A percentile compares a stretch with the other conserved stretches of the same genome.
phyloP scores from a whole-genome alignment of 805 yeast genomes.

The Hanseniaspora thailandica region DNA sequence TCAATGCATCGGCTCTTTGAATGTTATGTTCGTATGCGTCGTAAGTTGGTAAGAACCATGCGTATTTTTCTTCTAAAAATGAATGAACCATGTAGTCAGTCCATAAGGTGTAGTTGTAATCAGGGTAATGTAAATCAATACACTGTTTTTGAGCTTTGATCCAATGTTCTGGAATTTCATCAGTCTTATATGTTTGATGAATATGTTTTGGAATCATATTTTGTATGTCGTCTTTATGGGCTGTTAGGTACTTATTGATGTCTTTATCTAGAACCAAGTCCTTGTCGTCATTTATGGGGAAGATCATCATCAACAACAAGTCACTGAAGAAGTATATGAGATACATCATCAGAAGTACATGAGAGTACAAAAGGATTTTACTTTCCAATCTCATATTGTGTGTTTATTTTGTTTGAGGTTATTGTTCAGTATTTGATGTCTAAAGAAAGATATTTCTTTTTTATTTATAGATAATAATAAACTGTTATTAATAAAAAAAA shows the following conservation, averaged over 20 bases:
- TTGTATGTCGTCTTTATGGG: slow-evolving; percentile 32
- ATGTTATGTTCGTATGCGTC: slow-evolving; percentile 70
- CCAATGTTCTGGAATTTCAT: slow-evolving; percentile 73
- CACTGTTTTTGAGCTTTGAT: slow-evolving; percentile 63
- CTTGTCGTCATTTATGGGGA: slow-evolving; percentile 48
- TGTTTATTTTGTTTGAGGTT: neutral
- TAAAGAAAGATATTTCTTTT: neutral
- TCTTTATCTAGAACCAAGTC: slow-evolving; percentile 8
- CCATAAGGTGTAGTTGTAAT: slow-evolving; percentile 80
- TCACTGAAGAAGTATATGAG: slow-evolving; percentile 58
- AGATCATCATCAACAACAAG: slow-evolving; percentile 59
- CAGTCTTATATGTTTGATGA: slow-evolving; percentile 83
- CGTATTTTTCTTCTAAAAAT: slow-evolving; percentile 65
- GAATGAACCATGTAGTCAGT: slow-evolving; percentile 74
- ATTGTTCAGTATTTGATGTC: neutral
- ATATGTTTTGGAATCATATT: slow-evolving; percentile 66
- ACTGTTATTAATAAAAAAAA: too few species aligned
- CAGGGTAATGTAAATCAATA: slow-evolving; percentile 61
- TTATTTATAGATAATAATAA: too few species aligned
- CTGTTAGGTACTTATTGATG: neutral
- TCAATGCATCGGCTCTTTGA: slow-evolving; percentile 79
- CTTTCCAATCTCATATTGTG: slow-evolving; percentile 51
- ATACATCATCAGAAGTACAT: slow-evolving; percentile 41
- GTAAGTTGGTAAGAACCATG: slow-evolving; percentile 77
- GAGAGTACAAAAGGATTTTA: slow-evolving; percentile 48